Evolutionary conservation across 495 filamentous ascomycete genomes (phyloP).

Genomic region (Penicillium subrubescens): DNA sequence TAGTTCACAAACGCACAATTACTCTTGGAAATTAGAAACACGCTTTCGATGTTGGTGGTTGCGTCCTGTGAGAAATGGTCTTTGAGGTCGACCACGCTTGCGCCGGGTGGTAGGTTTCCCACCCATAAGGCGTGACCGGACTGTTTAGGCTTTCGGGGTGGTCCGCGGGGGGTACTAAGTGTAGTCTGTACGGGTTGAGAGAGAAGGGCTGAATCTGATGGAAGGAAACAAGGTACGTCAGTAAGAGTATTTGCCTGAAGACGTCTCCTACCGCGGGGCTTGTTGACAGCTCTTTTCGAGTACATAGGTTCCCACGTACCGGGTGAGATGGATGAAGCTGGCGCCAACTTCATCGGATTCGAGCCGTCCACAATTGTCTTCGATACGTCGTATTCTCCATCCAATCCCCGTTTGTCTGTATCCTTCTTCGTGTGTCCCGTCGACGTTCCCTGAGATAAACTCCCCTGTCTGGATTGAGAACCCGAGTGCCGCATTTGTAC

Average conservation of each 20-base stretch:
- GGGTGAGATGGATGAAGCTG: constrained; percentile 16
- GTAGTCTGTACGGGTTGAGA: constrained; percentile 17
- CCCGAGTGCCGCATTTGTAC: constrained; percentile 12
- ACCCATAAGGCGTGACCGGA: constrained; percentile 96
- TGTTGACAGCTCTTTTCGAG: background rate
- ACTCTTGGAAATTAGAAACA: constrained; percentile 95
- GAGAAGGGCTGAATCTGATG: constrained; percentile 21
- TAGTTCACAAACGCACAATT: constrained; percentile 99
- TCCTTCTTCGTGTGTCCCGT: constrained; percentile 20
- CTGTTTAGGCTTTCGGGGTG: constrained; percentile 89
- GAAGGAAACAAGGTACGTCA: background rate
- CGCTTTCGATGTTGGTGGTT: constrained; percentile 76
- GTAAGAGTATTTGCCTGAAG: background rate
- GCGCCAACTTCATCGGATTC: constrained; percentile 31
- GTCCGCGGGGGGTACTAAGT: constrained; percentile 71
- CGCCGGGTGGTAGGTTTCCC: constrained; percentile 85
- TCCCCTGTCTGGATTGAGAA: constrained; percentile 8
- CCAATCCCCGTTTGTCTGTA: constrained; percentile 16
- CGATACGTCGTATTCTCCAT: constrained; percentile 39
- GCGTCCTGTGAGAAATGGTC: constrained; percentile 88
- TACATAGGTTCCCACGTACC: constrained; percentile 23
- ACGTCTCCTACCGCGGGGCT: background rate
- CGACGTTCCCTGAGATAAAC: background rate
- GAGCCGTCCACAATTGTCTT: constrained; percentile 51
- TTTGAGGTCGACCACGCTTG: constrained; percentile 78